Evolutionary conservation across 2,329 filamentous ascomycete species (phyloP).

Genomic region (Ceratocystis colombiana): DNA sequence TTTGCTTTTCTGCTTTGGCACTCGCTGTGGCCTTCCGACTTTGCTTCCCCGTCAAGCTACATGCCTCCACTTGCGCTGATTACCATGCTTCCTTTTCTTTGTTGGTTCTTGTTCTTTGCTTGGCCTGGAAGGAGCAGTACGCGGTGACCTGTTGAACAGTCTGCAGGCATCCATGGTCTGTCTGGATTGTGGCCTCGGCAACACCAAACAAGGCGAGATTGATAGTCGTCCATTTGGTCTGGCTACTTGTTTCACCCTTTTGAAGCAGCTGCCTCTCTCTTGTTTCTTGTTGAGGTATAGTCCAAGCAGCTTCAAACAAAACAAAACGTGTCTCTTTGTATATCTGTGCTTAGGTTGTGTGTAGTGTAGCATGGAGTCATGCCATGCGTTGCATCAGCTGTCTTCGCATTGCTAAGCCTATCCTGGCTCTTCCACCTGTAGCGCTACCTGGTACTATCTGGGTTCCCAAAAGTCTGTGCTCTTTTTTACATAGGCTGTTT

Average conservation of each 20-base stretch:
- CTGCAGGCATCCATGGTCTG: not conserved
- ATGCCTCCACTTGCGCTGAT: not conserved
- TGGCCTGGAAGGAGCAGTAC: not conserved
- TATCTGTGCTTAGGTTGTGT: not conserved
- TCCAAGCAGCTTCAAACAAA: not conserved
- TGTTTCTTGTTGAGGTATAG: not conserved
- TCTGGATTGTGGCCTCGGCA: not conserved
- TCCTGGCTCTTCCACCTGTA: conserved; percentile 2
- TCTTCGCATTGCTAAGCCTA: not conserved
- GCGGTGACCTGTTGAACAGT: no score
- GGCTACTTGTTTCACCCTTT: not conserved
- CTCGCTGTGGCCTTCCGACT: not conserved
- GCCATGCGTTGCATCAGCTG: conserved; percentile 9
- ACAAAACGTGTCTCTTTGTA: not conserved
- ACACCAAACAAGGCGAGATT: no score
- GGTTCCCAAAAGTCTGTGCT: conserved; percentile 9
- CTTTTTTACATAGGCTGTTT: not conserved
- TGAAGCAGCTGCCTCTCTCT: not conserved
- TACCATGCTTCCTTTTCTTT: no score
- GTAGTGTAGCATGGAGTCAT: not conserved
- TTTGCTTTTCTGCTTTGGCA: not conserved
- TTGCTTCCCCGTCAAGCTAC: not conserved
- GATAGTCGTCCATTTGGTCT: no score
- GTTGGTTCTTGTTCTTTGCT: not conserved
- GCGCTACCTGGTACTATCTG: conserved; percentile 2